A percentile compares a stretch with the other conserved stretches of the same genome.
Evolutionary conservation across 805 yeast species (phyloP).

Genomic region (Kazachstania viticola): DNA sequence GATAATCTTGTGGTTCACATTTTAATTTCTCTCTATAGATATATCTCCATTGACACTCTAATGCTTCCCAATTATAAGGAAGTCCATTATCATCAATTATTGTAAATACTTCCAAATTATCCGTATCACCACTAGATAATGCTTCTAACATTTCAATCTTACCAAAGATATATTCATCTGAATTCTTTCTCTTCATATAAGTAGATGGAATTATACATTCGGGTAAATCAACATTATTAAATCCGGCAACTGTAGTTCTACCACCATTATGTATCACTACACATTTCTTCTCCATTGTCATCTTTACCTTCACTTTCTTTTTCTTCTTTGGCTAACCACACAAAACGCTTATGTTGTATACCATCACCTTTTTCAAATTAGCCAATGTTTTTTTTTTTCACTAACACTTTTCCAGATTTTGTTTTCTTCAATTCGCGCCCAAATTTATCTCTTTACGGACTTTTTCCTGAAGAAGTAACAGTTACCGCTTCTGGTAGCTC

Average conservation of each 20-base stretch:
- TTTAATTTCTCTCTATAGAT: slow-evolving; percentile 42
- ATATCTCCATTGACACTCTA: slow-evolving; percentile 56
- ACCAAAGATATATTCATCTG: slow-evolving; percentile 17
- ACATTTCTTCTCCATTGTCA: slow-evolving; percentile 30
- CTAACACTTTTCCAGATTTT: not conserved
- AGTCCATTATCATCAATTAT: slow-evolving; percentile 42
- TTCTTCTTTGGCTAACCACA: not conserved
- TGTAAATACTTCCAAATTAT: slow-evolving; percentile 33
- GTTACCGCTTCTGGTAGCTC: no score
- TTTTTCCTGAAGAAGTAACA: no score
- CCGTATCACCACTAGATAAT: slow-evolving; percentile 3
- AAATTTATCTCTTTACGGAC: no score
- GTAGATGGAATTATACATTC: slow-evolving; percentile 44
- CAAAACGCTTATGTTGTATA: no score
- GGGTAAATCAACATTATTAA: slow-evolving; percentile 55
- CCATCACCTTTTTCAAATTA: no score
- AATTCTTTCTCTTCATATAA: slow-evolving; percentile 32
- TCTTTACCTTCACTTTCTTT: not conserved
- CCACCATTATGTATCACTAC: slow-evolving; percentile 64
- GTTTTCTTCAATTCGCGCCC: not conserved
- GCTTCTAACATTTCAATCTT: slow-evolving; percentile 19
- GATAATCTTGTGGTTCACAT: slow-evolving; percentile 47
- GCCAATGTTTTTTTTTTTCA: not conserved
- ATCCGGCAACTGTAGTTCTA: slow-evolving; percentile 54
- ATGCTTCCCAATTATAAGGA: slow-evolving; percentile 62